A percentile compares a stretch with the other conserved stretches of the same genome.
phyloP scores from a whole-genome alignment of 2,329 filamentous ascomycete species.

The Claviceps sp. region DNA sequence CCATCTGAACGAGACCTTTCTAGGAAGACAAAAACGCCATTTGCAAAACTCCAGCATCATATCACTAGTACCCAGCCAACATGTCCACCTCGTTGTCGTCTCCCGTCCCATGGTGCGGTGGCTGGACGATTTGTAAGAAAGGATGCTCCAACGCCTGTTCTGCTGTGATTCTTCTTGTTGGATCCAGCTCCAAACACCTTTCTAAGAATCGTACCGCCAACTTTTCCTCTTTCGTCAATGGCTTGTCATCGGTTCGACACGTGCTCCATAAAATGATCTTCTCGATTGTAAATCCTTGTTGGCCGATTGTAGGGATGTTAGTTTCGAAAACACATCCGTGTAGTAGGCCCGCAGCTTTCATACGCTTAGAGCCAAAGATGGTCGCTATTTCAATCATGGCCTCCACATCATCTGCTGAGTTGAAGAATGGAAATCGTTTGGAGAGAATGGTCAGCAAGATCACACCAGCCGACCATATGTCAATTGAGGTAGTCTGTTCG shows the following conservation, averaged over 20 bases:
- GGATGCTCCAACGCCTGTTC: conserved; percentile 60
- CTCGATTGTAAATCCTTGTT: conserved; percentile 73
- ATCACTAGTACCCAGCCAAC: conserved; percentile 18
- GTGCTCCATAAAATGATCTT: conserved; percentile 96
- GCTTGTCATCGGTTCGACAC: conserved; percentile 49
- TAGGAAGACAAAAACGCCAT: neutral
- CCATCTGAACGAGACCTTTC: neutral
- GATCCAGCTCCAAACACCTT: conserved; percentile 64
- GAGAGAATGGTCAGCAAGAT: conserved; percentile 91
- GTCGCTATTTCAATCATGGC: conserved; percentile 95
- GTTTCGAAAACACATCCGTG: conserved; percentile 91
- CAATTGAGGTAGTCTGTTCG: conserved; percentile 83
- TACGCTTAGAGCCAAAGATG: conserved; percentile 75
- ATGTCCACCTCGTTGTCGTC: conserved; percentile 45
- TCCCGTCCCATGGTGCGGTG: conserved; percentile 15
- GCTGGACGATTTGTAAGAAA: conserved; percentile 38
- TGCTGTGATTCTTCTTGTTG: conserved; percentile 58
- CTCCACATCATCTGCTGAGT: conserved; percentile 94
- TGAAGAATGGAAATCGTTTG: conserved; percentile 93
- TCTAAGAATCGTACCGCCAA: conserved; percentile 60
- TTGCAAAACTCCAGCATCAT: neutral
- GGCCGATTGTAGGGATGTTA: conserved; percentile 79
- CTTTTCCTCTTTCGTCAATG: conserved; percentile 53
- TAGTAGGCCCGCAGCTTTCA: conserved; percentile 69
- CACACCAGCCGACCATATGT: conserved; percentile 96